These are phyloP conservation scores for Pilatotrama ljubarskyi DNA, from an alignment of 768 basidiomycete species.

Conservation along the genomic window DNA sequence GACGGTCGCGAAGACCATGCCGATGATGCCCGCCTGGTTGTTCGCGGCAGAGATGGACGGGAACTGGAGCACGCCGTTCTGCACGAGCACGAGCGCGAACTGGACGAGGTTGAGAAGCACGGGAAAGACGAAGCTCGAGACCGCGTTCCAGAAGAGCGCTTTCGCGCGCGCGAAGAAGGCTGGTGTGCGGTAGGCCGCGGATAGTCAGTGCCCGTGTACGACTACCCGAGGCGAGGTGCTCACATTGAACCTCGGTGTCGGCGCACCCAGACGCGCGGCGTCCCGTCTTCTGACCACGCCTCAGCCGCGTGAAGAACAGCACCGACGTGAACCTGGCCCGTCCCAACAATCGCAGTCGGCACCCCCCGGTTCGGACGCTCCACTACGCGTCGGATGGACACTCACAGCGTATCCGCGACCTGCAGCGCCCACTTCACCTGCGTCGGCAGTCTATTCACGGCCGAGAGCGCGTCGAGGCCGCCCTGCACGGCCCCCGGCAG, in stretches of 20 bases:
- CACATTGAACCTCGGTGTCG: not conserved
- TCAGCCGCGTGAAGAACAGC: not conserved
- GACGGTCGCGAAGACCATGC: conserved; percentile 12
- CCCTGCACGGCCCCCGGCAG: not conserved
- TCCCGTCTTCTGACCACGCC: not conserved
- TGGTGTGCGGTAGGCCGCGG: not conserved
- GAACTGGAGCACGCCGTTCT: not conserved
- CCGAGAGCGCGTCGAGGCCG: not conserved
- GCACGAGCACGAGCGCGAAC: conserved; percentile 23
- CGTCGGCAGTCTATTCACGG: not conserved
- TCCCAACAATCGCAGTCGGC: too few relatives aligned
- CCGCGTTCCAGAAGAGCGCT: conserved; percentile 37
- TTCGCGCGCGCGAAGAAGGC: conserved; percentile 24
- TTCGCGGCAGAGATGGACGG: conserved; percentile 6
- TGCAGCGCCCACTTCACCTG: conserved; percentile 2
- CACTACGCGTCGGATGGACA: not conserved
- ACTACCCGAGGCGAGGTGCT: not conserved
- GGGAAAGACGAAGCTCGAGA: conserved; percentile 43
- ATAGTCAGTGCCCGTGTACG: not conserved
- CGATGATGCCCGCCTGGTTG: conserved; percentile 12
- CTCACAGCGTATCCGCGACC: conserved; percentile 1
- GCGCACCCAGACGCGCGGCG: not conserved
- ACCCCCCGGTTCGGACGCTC: too few relatives aligned
- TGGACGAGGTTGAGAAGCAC: conserved; percentile 37
- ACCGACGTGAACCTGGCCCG: not conserved